Conservation (phyloP, 371 early-diverging fungal genomes). For the Umbelopsis sp. region DNA sequence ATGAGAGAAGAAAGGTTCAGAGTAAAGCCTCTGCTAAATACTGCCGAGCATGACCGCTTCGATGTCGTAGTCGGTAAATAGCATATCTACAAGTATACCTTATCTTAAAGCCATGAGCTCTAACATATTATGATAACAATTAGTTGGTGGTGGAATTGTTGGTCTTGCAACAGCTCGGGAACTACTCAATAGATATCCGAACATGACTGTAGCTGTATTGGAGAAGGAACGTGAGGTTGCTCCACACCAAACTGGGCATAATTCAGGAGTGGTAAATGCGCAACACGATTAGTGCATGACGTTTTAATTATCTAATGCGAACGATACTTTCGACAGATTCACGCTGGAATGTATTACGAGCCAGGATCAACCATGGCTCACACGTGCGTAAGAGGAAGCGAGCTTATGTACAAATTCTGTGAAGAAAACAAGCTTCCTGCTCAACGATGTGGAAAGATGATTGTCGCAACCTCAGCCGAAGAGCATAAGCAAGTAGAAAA, state of each 20-base stretch:
- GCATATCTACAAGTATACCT: not conserved
- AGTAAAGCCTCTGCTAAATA: constrained; percentile 21
- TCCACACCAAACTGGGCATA: constrained; percentile 55
- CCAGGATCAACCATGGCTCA: constrained; percentile 55
- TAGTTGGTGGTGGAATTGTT: constrained; percentile 53
- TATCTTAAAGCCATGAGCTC: not conserved
- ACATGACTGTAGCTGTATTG: constrained; percentile 51
- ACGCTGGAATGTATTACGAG: constrained; percentile 48
- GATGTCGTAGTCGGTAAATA: constrained; percentile 35
- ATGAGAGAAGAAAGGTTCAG: constrained; percentile 34
- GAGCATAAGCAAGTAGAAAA: constrained; percentile 48
- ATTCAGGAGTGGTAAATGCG: constrained; percentile 43
- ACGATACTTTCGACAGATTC: constrained; percentile 29
- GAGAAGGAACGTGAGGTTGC: constrained; percentile 57
- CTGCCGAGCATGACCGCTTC: constrained; percentile 33
- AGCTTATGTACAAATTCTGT: constrained; percentile 53
- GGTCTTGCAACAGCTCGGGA: constrained; percentile 58
- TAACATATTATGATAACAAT: not conserved
- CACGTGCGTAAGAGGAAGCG: constrained; percentile 50
- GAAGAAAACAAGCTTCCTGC: constrained; percentile 49
- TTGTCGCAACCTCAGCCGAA: constrained; percentile 43
- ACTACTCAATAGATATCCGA: constrained; percentile 47
- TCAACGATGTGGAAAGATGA: constrained; percentile 51
- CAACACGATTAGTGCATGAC: not conserved
- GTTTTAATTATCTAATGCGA: not conserved